phyloP scores from a whole-genome alignment of 2,329 filamentous ascomycete species.

The Phialemonium atrogriseum region DNA sequence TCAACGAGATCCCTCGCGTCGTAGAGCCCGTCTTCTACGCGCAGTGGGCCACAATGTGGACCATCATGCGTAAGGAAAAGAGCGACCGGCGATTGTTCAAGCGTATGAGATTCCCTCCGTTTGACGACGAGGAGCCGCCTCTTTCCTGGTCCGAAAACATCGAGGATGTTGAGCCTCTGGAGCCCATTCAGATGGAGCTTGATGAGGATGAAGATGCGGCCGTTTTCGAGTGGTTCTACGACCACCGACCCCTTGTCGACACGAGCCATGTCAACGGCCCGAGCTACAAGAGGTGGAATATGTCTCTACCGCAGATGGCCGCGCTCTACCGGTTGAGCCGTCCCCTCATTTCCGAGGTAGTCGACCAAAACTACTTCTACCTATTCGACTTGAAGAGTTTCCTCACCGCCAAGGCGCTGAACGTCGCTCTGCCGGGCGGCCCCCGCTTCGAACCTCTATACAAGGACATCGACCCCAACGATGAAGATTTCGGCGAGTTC shows the following conservation, averaged over 20 bases:
- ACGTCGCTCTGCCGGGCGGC: constrained; percentile 94
- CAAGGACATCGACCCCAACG: constrained; percentile 97
- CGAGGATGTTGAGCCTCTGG: constrained; percentile 92
- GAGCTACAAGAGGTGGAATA: constrained; percentile 94
- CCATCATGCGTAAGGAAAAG: constrained; percentile 96
- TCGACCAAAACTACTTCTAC: constrained; percentile 96
- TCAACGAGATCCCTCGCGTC: constrained; percentile 93
- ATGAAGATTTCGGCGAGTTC: constrained; percentile 98
- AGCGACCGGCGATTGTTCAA: constrained; percentile 94
- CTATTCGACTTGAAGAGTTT: constrained; percentile 95
- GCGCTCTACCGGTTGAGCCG: constrained; percentile 86
- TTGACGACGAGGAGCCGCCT: constrained; percentile 96
- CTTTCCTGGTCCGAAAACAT: constrained; percentile 98
- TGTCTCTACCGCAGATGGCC: constrained; percentile 91
- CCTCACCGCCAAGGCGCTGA: constrained; percentile 90
- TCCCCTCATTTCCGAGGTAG: constrained; percentile 81
- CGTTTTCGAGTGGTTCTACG: constrained; percentile 96
- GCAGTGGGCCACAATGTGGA: constrained; percentile 99
- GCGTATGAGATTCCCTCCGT: constrained; percentile 96
- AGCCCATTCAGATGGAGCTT: constrained; percentile 97
- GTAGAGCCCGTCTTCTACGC: constrained; percentile 97
- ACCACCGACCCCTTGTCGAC: constrained; percentile 82
- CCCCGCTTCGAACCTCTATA: constrained; percentile 95
- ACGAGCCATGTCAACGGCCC: constrained; percentile 92
- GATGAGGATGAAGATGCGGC: constrained; percentile 88